phyloP scores from a whole-genome alignment of 371 early-diverging fungal species.

The Saksenaea vasiformis region DNA sequence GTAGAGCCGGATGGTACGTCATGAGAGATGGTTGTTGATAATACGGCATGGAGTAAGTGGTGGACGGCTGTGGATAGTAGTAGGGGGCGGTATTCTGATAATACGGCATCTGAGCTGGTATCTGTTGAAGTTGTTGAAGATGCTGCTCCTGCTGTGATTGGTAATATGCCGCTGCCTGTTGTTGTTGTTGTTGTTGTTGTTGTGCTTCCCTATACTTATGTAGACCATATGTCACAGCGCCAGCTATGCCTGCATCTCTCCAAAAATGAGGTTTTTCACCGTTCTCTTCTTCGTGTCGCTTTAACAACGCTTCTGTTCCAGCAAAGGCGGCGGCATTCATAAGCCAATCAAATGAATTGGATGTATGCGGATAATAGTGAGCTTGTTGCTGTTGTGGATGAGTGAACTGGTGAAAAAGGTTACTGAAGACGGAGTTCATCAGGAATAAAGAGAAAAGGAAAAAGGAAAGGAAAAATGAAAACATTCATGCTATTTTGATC shows the following conservation, averaged over 20 bases:
- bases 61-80: background rate
- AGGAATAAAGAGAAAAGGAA: background rate
- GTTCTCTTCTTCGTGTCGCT: background rate
- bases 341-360: slow-evolving; percentile 1
- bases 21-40: background rate
- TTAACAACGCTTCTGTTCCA: slow-evolving; percentile 6
- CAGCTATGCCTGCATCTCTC: slow-evolving; percentile 9
- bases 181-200: slow-evolving; percentile 4
- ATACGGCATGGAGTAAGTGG: background rate
- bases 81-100: background rate
- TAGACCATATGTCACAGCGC: slow-evolving; percentile 4
- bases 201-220: slow-evolving; percentile 4
- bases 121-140: background rate
- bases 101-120: background rate
- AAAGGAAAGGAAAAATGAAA: background rate
- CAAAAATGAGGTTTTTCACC: slow-evolving; percentile 5
- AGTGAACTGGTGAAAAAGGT: background rate
- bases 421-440: background rate
- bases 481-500: background rate
- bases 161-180: background rate
- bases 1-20: background rate
- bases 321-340: slow-evolving; percentile 9
- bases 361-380: background rate
- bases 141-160: slow-evolving; percentile 8
- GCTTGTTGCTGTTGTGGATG: slow-evolving; percentile 5